Evolutionary conservation across 1,139 yeast genomes (phyloP), one percentile per base, ranked within the genome.

Genomic region (Kodamaea sp.): DNA sequence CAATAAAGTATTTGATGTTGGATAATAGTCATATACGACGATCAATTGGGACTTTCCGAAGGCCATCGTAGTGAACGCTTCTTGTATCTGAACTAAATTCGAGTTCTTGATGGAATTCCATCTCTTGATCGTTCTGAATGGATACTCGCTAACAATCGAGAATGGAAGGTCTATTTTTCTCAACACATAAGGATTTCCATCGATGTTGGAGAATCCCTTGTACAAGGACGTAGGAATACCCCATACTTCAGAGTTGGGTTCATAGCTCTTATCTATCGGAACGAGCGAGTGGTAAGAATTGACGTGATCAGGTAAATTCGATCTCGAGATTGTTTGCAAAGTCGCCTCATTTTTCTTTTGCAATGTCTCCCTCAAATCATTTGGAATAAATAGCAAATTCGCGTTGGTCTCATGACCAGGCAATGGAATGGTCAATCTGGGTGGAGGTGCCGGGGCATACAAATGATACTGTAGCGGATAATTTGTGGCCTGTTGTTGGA

Each of bases 371-470:
- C 97, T 73, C 33, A 90, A 55, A 29, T 83, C 76, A 47, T 78
- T 78, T 4, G 89, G 78, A 12, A 90, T 76, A 55, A 89, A 90
- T 56, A 90, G 70, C 42, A 74, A 76, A 39, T 76, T 77, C 4
- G 83, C 77, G 26, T 77, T 78, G 31, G 88, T 74, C 59, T 88
- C 90, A 55, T 88, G 79, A 1, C 85, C 77, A 27, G 76, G 73
- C 42, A 83, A 62, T 4, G 82, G 80, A 7, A 76, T 60, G 13
- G 73, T 67, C 39, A 79, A 60, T 44, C 85, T 78, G 18, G 90
- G 90, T 4, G 95, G 94, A 3, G 95, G 87, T 13, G 78, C 76
- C 1, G 97, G 97, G 0, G 97, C 95, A 59, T 90, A 90, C 31
- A 89, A 62, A 59, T 90, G 96, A 53, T 87, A 86, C 51, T 89